Conservation (phyloP, 495 filamentous ascomycete species). For the Tuber brumale region DNA sequence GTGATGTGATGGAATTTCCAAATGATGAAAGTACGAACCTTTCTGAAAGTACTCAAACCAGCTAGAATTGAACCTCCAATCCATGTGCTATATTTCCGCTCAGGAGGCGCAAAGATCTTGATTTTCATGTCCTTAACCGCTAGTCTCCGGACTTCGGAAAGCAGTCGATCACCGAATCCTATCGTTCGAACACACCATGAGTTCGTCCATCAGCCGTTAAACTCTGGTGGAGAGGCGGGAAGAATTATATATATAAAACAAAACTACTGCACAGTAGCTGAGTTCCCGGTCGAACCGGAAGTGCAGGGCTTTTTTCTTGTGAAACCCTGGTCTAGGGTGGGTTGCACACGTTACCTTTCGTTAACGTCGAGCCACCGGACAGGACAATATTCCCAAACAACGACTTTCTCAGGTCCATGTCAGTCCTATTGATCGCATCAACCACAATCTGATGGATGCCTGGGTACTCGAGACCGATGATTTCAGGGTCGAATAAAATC, state of each 20-base stretch:
- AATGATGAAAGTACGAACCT: slow-evolving; percentile 53
- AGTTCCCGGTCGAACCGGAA: neutral
- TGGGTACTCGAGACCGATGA: slow-evolving; percentile 93
- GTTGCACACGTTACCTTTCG: slow-evolving; percentile 50
- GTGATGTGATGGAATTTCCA: neutral
- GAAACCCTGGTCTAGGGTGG: neutral
- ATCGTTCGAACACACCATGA: slow-evolving; percentile 13
- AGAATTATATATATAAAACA: neutral
- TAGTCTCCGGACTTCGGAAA: slow-evolving; percentile 83
- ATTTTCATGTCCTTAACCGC: slow-evolving; percentile 99
- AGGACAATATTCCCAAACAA: slow-evolving; percentile 99
- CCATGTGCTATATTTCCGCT: slow-evolving; percentile 98
- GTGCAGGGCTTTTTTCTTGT: neutral
- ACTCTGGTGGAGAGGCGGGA: neutral
- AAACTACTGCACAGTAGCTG: neutral
- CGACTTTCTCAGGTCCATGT: slow-evolving; percentile 98
- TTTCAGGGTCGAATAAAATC: slow-evolving; percentile 98
- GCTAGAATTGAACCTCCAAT: slow-evolving; percentile 97
- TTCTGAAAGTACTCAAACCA: slow-evolving; percentile 94
- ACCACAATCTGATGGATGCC: slow-evolving; percentile 99
- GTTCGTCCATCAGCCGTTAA: neutral
- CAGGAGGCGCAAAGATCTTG: slow-evolving; percentile 94
- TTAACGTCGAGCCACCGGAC: slow-evolving; percentile 90
- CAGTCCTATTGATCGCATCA: slow-evolving; percentile 99
- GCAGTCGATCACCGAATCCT: slow-evolving; percentile 89